Evolutionary conservation across 495 filamentous ascomycete genomes (phyloP).

Genomic region (Penicillium lagena): DNA sequence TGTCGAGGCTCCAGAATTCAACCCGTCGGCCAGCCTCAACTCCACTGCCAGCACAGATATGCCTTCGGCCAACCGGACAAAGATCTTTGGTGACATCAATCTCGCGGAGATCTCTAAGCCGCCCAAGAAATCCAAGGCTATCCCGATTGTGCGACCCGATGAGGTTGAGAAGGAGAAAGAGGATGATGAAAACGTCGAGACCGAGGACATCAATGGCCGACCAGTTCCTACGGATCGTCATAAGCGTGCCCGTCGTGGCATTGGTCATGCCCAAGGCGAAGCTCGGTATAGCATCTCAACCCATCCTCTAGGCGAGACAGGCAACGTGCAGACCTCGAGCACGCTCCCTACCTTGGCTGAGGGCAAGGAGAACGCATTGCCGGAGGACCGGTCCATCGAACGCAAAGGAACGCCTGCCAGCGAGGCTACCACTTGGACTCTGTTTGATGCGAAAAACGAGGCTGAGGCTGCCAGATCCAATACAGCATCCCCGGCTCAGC

Average conservation of each 20-base stretch:
- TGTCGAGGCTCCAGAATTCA: slow-evolving; percentile 75
- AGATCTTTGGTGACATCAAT: slow-evolving; percentile 74
- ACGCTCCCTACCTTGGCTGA: slow-evolving; percentile 24
- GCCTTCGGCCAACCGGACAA: slow-evolving; percentile 26
- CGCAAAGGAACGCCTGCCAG: slow-evolving; percentile 29
- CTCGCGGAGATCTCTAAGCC: slow-evolving; percentile 56
- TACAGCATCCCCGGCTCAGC: slow-evolving; percentile 20
- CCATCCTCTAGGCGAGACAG: slow-evolving; percentile 35
- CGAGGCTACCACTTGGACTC: slow-evolving; percentile 36
- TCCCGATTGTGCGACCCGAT: slow-evolving; percentile 72
- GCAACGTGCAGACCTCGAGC: slow-evolving; percentile 25
- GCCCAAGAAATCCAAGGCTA: slow-evolving; percentile 66
- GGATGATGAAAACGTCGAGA: slow-evolving; percentile 39
- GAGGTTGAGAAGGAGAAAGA: slow-evolving; percentile 34
- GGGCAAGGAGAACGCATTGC: slow-evolving; percentile 41
- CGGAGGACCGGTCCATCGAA: slow-evolving; percentile 22
- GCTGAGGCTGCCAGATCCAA: slow-evolving; percentile 30
- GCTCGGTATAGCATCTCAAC: slow-evolving; percentile 63
- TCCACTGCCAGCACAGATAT: slow-evolving; percentile 18
- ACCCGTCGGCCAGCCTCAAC: slow-evolving; percentile 41
- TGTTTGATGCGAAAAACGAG: slow-evolving; percentile 36
- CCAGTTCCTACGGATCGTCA: slow-evolving; percentile 46
- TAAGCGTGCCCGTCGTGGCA: slow-evolving; percentile 62
- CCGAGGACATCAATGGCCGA: slow-evolving; percentile 23
- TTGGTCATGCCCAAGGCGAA: slow-evolving; percentile 58